Base-by-base conservation (phyloP, 164 flowering plant genomes). In the Sedum album region DNA sequence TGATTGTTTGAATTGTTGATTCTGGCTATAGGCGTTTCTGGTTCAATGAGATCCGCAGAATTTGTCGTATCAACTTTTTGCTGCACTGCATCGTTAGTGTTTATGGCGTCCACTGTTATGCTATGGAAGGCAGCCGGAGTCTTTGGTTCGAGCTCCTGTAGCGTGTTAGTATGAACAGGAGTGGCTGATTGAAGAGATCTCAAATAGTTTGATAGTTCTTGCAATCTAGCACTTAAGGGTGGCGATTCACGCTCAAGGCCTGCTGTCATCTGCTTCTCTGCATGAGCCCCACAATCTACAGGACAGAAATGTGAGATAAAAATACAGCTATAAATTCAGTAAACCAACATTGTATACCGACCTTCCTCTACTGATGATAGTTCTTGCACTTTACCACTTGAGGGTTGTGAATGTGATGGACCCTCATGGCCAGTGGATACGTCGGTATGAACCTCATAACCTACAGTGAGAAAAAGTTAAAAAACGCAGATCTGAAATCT, bases 171-270 rank as follows among this genome's bases (percentile, higher is more conserved):
- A 30, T 46, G 26, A 13, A 70, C 35, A 25, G 80, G 82, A 44
- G 84, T 77, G 67, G 86, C 70, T 21, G 80, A 51, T 61, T 63
- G 71, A 23, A 89, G 71, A 20, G 77, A 71, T 39, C 82, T 84
- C 75, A 87, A 57, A 30, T 71, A 79, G 60, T 82, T 80, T 25
- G 85, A 73, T 49, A 89, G 25, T 71, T 83, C 85, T 69, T 71
- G 81, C 28, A 89, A 36, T 69, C 79, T 75, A 60, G 68, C 75
- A 73, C 85, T 83, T 25, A 89, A 55, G 55, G 89, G 87, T 36
- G 93, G 91, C 21, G 96, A 84, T 60, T 1, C 66, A 62, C 31
- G 73, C 31, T 66, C 68, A 63, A 62, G 41, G 49, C 66, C 60
- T 6, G 65, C 15, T 31, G 44, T 63, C 39, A 46, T 48, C 6